phyloP scores from a whole-genome alignment of 345 rosid species.

The Gynandropsis gynandra region DNA sequence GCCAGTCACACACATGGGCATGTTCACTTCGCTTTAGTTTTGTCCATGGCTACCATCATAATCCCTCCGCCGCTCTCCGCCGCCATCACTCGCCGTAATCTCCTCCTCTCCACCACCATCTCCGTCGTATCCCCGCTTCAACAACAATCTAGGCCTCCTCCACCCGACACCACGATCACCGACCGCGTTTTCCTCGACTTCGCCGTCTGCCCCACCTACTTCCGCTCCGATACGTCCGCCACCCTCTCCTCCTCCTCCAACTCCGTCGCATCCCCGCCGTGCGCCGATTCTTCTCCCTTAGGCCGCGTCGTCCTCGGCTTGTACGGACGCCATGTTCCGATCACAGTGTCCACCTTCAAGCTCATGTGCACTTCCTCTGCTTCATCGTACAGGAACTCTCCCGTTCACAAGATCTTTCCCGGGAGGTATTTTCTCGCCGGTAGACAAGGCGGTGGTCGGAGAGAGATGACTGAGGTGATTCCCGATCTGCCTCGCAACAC shows the following conservation, averaged over 20 bases:
- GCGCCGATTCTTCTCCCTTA: conserved; percentile 47
- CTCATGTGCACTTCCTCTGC: conserved; percentile 59
- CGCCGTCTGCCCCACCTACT: conserved; percentile 69
- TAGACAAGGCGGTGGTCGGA: conserved; percentile 52
- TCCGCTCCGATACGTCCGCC: conserved; percentile 38
- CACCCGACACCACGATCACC: conserved; percentile 64
- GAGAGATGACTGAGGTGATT: conserved; percentile 50
- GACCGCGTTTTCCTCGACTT: conserved; percentile 87
- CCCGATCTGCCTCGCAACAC: conserved; percentile 48
- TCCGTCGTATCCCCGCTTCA: conserved; percentile 30
- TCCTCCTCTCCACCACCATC: conserved; percentile 37
- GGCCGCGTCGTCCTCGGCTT: conserved; percentile 81
- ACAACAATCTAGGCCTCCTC: conserved; percentile 18
- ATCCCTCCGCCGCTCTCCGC: conserved; percentile 22
- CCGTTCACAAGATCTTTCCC: conserved; percentile 68
- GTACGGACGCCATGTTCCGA: conserved; percentile 66
- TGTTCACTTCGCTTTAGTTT: no score
- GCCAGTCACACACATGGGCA: no score
- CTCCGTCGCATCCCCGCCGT: conserved; percentile 41
- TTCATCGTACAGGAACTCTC: conserved; percentile 60
- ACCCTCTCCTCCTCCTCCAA: conserved; percentile 37
- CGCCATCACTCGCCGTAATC: conserved; percentile 31
- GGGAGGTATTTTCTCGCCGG: conserved; percentile 81
- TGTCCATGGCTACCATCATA: conserved; percentile 26
- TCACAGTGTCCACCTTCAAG: conserved; percentile 79